Percentiles rank a stretch among this genome's conserved stretches.
Evolutionary conservation across 2,329 filamentous ascomycete species (phyloP).

Genomic region (Alternaria dauci): DNA sequence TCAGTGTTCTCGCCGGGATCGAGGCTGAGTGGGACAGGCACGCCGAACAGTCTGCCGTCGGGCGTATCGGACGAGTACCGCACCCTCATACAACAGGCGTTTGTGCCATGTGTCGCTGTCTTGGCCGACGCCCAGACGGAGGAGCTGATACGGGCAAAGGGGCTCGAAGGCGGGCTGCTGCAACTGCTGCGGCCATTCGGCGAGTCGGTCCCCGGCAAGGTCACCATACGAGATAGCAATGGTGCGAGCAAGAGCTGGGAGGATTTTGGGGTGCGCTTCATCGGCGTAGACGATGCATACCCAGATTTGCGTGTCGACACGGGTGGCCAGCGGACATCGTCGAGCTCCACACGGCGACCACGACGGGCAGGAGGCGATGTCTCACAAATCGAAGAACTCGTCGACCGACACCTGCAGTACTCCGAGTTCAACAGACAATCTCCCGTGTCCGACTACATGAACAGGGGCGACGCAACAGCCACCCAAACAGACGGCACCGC

Average conservation of each 20-base stretch:
- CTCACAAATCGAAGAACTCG: slow-evolving; percentile 77
- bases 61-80: slow-evolving; percentile 63
- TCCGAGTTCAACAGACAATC: slow-evolving; percentile 65
- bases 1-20: slow-evolving; percentile 57
- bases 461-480: slow-evolving; percentile 32
- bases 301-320: slow-evolving; percentile 48
- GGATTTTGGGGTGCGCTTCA: slow-evolving; percentile 89
- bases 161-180: slow-evolving; percentile 81
- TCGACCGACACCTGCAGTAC: slow-evolving; percentile 79
- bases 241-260: slow-evolving; percentile 84
- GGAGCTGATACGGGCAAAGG: slow-evolving; percentile 80
- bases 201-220: slow-evolving; percentile 84
- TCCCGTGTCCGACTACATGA: slow-evolving; percentile 55
- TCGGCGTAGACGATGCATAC: slow-evolving; percentile 68
- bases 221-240: slow-evolving; percentile 88
- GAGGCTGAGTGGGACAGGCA: slow-evolving; percentile 47
- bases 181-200: slow-evolving; percentile 91
- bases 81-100: slow-evolving; percentile 78
- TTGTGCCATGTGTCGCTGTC: slow-evolving; percentile 88
- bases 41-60: slow-evolving; percentile 51
- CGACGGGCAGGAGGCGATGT: slow-evolving; percentile 63
- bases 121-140: slow-evolving; percentile 89
- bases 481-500: slow-evolving; percentile 48
- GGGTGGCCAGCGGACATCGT: slow-evolving; percentile 33
- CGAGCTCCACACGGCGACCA: slow-evolving; percentile 43